These are phyloP conservation scores for Trichoderma atrobrunneum DNA, from an alignment of 2,329 filamentous ascomycete genomes.

Conservation along the genomic window DNA sequence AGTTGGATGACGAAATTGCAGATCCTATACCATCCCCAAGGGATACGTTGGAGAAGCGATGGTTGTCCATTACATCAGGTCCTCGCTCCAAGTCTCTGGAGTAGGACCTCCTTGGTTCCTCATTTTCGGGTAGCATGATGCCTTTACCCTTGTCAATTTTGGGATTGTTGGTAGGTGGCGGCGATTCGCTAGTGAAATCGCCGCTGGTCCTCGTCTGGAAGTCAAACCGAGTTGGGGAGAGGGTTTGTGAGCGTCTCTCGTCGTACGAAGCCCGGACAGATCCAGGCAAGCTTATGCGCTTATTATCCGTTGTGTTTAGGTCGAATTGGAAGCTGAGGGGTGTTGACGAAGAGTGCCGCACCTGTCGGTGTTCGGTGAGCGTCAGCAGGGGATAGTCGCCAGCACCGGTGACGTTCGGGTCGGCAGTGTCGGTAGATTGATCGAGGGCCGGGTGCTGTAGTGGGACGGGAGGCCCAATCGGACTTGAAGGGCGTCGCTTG, in stretches of 20 bases:
- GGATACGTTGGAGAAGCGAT: conserved; percentile 48
- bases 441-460: conserved; percentile 46
- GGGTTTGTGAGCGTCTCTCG: conserved; percentile 41
- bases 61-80: conserved; percentile 43
- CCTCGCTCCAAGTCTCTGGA: conserved; percentile 57
- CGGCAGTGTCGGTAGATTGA: conserved; percentile 35
- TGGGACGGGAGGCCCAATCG: conserved; percentile 51
- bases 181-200: not conserved
- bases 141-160: conserved; percentile 53
- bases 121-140: conserved; percentile 43
- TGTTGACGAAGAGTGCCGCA: conserved; percentile 41
- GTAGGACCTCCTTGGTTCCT: conserved; percentile 37
- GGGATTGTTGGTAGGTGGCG: not conserved
- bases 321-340: conserved; percentile 53
- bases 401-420: conserved; percentile 39
- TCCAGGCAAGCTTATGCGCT: conserved; percentile 52
- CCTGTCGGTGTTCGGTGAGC: conserved; percentile 49
- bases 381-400: conserved; percentile 52
- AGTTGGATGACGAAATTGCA: conserved; percentile 54
- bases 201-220: conserved; percentile 7
- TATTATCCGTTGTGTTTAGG: conserved; percentile 43
- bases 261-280: conserved; percentile 55
- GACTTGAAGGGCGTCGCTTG: conserved; percentile 51
- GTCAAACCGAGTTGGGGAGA: conserved; percentile 28
- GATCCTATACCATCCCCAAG: conserved; percentile 53